Evolutionary conservation across 2,329 filamentous ascomycete species (phyloP).

Genomic region (Capronia coronata): DNA sequence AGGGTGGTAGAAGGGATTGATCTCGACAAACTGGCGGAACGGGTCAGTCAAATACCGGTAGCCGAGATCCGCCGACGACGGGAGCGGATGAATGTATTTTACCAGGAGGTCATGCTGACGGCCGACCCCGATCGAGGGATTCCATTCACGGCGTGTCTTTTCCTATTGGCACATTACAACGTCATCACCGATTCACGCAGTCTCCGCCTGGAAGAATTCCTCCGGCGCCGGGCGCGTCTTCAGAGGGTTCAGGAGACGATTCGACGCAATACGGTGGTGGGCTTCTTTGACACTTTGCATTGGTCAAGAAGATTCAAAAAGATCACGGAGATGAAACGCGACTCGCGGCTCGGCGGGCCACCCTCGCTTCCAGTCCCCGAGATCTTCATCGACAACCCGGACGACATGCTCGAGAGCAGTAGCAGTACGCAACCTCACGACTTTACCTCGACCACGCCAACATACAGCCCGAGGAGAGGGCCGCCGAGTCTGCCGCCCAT

Average conservation of each 20-base stretch:
- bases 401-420: conserved; percentile 34
- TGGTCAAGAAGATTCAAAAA: conserved; percentile 78
- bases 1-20: conserved; percentile 55
- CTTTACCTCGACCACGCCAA: conserved; percentile 24
- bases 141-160: conserved; percentile 81
- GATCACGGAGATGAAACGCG: conserved; percentile 63
- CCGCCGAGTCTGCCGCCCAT: conserved; percentile 24
- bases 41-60: conserved; percentile 68
- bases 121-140: conserved; percentile 86
- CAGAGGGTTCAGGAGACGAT: conserved; percentile 95
- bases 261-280: conserved; percentile 77
- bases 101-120: conserved; percentile 90
- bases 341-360: conserved; percentile 67
- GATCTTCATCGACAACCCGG: conserved; percentile 79
- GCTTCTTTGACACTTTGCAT: conserved; percentile 91
- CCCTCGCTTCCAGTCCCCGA: conserved; percentile 81
- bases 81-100: conserved; percentile 85
- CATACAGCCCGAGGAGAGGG: conserved; percentile 16
- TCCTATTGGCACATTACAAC: conserved; percentile 97
- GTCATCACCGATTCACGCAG: conserved; percentile 98
- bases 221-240: conserved; percentile 79
- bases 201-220: conserved; percentile 85
- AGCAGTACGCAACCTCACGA: conserved; percentile 23
- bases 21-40: conserved; percentile 64
- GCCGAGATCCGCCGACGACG: conserved; percentile 67